phyloP scores from a whole-genome alignment of 2,329 filamentous ascomycete species.

The Fusarium mundagurra region DNA sequence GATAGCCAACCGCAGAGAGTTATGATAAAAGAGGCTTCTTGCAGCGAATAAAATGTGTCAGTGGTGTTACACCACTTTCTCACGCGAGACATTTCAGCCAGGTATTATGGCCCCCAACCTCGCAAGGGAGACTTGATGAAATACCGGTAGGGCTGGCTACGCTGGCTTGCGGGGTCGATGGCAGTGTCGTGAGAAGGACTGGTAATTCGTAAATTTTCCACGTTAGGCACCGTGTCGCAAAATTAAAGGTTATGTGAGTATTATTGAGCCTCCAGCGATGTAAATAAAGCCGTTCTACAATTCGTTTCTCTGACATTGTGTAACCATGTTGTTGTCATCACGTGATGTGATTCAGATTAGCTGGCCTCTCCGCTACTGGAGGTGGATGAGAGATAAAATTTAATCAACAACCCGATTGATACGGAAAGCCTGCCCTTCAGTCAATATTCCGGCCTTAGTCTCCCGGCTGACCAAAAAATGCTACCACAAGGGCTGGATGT shows the following conservation, averaged over 20 bases:
- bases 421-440: too few relatives aligned
- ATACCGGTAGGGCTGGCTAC: background rate
- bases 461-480: too few relatives aligned
- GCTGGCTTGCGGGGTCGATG: background rate
- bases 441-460: too few relatives aligned
- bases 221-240: too few relatives aligned
- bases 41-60: background rate
- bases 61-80: background rate
- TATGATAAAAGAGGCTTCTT: background rate
- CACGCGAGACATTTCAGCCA: background rate
- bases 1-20: background rate
- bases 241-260: too few relatives aligned
- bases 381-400: background rate
- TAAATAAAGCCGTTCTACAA: too few relatives aligned
- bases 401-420: too few relatives aligned
- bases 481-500: too few relatives aligned
- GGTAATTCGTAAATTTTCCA: too few relatives aligned
- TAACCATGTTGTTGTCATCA: fast-evolving
- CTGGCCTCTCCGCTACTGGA: background rate
- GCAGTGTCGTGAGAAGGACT: background rate
- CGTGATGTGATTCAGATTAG: background rate
- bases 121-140: background rate
- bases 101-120: background rate
- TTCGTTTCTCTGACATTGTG: background rate
- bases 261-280: background rate